A percentile compares a stretch with the other conserved stretches of the same genome.
Conservation (phyloP, 2,329 filamentous ascomycete species). For the Byssothecium circinans region DNA sequence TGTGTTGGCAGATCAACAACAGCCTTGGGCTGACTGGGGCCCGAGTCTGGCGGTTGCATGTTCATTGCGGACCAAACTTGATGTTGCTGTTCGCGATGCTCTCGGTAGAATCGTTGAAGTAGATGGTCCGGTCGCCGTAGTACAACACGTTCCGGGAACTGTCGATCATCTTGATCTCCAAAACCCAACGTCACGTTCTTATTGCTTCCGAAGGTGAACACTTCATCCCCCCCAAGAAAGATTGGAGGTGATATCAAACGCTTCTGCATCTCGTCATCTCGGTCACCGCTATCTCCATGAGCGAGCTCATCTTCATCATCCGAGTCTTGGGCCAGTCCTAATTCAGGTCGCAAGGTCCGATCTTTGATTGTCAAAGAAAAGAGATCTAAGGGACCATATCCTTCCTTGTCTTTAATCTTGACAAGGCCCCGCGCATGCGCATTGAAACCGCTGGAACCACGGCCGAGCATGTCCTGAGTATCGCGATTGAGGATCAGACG, state of each 20-base stretch:
- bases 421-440: slow-evolving; percentile 74
- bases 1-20: slow-evolving; percentile 68
- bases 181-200: slow-evolving; percentile 91
- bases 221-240: slow-evolving; percentile 70
- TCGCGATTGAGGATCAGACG: slow-evolving; percentile 80
- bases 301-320: slow-evolving; percentile 54
- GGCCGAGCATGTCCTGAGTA: slow-evolving; percentile 64
- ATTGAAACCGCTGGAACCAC: slow-evolving; percentile 60
- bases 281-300: slow-evolving; percentile 48
- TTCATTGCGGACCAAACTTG: slow-evolving; percentile 46
- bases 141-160: slow-evolving; percentile 83
- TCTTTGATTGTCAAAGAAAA: slow-evolving; percentile 85
- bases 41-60: slow-evolving; percentile 22
- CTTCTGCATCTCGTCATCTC: slow-evolving; percentile 34
- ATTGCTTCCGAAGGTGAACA: slow-evolving; percentile 95
- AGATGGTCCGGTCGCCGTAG: slow-evolving; percentile 78
- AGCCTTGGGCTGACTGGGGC: slow-evolving; percentile 34
- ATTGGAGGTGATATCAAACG: slow-evolving; percentile 31
- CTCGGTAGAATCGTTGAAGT: slow-evolving; percentile 70
- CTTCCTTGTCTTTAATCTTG: slow-evolving; percentile 94
- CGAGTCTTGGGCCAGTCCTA: slow-evolving; percentile 48
- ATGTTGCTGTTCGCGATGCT: slow-evolving; percentile 58
- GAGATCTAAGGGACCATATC: slow-evolving; percentile 90
- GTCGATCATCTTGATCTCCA: slow-evolving; percentile 92
- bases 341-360: slow-evolving; percentile 59